Conservation (phyloP, 495 filamentous ascomycete genomes). For the Tuber microsphaerosporum region DNA sequence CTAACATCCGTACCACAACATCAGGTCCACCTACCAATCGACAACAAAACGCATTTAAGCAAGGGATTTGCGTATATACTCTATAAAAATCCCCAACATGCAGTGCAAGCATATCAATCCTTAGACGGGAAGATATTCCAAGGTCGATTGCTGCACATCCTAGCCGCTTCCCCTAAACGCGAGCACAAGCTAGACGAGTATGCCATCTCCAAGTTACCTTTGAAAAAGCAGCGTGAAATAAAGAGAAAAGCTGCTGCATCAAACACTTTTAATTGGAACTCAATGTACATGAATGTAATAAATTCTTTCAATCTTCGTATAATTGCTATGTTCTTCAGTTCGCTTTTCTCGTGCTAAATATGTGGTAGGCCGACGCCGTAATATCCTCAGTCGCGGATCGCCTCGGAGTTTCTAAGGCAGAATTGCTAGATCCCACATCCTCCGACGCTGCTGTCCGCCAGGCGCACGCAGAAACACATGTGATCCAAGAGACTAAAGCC, state of each 20-base stretch:
- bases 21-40: conserved; percentile 74
- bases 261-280: conserved; percentile 89
- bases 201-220: conserved; percentile 73
- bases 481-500: conserved; percentile 90
- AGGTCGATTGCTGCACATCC: conserved; percentile 80
- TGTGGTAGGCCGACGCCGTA: conserved; percentile 68
- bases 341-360: conserved; percentile 17
- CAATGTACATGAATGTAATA: conserved; percentile 86
- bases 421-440: conserved; percentile 86
- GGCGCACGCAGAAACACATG: conserved; percentile 89
- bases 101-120: conserved; percentile 64
- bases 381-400: conserved; percentile 83
- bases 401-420: conserved; percentile 78
- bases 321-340: background rate
- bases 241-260: conserved; percentile 70
- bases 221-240: conserved; percentile 88
- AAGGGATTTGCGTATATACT: conserved; percentile 90
- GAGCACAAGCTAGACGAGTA: conserved; percentile 78
- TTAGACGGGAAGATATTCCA: conserved; percentile 80
- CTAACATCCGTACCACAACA: conserved; percentile 35
- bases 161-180: conserved; percentile 72
- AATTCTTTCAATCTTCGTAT: background rate
- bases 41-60: conserved; percentile 55
- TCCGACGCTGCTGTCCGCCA: conserved; percentile 91
- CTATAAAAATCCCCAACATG: conserved; percentile 60